These are phyloP conservation scores for Phoenix roebelenii DNA, from an alignment of 176 grass and related monocot species.

Conservation along the genomic window DNA sequence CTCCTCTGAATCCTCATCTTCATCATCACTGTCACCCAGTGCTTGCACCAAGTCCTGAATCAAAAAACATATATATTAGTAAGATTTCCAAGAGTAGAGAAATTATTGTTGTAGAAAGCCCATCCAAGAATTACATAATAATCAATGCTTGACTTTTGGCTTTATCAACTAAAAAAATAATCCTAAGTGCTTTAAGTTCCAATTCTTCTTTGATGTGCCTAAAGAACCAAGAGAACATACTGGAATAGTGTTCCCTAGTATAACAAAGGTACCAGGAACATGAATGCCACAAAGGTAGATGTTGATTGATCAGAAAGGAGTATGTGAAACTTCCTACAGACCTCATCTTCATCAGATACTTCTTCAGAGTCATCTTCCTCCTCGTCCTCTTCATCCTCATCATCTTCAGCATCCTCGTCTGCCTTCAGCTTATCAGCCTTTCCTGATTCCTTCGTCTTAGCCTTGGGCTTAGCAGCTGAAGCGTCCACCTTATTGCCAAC, in stretches of 20 bases:
- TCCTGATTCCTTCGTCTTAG: conserved; percentile 14
- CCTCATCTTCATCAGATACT: conserved; percentile 18
- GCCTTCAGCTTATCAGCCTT: conserved; percentile 21
- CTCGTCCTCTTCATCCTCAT: conserved; percentile 24
- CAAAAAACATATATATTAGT: background rate
- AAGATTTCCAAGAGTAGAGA: too few relatives aligned
- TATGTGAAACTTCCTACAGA: background rate
- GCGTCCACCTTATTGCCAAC: conserved; percentile 11
- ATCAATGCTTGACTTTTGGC: too few relatives aligned
- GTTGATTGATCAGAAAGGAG: too few relatives aligned
- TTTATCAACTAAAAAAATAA: too few relatives aligned
- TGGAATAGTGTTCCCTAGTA: too few relatives aligned
- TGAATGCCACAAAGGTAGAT: too few relatives aligned
- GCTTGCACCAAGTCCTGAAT: conserved; percentile 16
- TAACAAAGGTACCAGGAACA: too few relatives aligned
- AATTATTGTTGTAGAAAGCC: background rate
- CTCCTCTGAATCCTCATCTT: conserved; percentile 34
- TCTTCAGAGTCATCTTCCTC: conserved; percentile 34
- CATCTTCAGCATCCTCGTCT: conserved; percentile 11
- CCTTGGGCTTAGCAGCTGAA: conserved; percentile 26
- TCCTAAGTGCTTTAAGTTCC: too few relatives aligned
- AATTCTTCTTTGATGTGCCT: too few relatives aligned
- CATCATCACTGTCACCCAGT: conserved; percentile 10
- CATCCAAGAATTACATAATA: too few relatives aligned
- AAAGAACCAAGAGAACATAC: too few relatives aligned